Evolutionary conservation across 1,284 basidiomycete species (phyloP).

Genomic region (Cutaneotrichosporon sp.): DNA sequence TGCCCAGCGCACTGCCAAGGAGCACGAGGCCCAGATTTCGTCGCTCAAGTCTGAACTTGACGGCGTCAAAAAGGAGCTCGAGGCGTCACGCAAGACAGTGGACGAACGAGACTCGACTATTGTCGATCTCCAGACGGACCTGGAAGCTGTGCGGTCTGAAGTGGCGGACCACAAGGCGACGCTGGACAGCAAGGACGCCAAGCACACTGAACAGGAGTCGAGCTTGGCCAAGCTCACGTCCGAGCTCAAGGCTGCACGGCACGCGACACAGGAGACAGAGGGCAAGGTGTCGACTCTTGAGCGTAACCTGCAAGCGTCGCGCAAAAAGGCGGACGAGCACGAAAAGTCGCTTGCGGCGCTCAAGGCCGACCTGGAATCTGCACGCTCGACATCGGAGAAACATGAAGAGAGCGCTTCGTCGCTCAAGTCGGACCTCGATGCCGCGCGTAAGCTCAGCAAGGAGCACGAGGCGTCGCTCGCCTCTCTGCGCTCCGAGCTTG

Average conservation of each 20-base stretch:
- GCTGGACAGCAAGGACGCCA: constrained; percentile 4
- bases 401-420: constrained; percentile 4
- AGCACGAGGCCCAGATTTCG: not conserved
- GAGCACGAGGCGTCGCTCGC: not conserved
- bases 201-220: constrained; percentile 4
- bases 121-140: constrained; percentile 6
- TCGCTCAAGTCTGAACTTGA: constrained; percentile 3
- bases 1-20: not conserved
- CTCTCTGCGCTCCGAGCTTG: constrained; percentile 8
- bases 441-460: not conserved
- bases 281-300: not conserved
- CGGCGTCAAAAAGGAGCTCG: constrained; percentile 6
- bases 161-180: constrained; percentile 6
- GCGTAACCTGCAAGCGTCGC: not conserved
- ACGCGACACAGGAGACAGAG: constrained; percentile 5
- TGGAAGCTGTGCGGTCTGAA: constrained; percentile 3
- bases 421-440: constrained; percentile 2
- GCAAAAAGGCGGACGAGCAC: constrained; percentile 2
- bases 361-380: constrained; percentile 8
- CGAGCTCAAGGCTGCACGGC: constrained; percentile 8
- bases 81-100: not conserved
- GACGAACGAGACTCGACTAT: constrained; percentile 1
- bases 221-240: constrained; percentile 5
- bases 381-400: not conserved
- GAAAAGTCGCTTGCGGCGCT: constrained; percentile 1